A percentile compares a stretch with the other conserved stretches of the same genome.
Evolutionary conservation across 2,329 filamentous ascomycete genomes (phyloP).

Genomic region (Ceratocystis albifundus): DNA sequence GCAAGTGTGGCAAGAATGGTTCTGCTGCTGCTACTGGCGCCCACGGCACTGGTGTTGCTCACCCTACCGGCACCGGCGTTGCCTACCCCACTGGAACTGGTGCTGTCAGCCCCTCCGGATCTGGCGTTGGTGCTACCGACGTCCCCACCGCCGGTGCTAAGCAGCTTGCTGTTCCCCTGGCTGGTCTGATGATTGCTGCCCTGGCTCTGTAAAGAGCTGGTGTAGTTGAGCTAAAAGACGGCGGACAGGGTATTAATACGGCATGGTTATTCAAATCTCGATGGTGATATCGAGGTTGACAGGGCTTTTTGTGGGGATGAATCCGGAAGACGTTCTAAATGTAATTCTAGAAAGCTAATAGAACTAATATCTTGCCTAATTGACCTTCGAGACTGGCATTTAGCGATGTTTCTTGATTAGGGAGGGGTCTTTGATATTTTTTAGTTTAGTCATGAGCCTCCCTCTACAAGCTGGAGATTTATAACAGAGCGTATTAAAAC

Average conservation of each 20-base stretch:
- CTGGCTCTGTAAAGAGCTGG: neutral
- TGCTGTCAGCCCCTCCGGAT: neutral
- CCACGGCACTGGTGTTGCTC: neutral
- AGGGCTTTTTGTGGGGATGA: neutral
- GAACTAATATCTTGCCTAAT: neutral
- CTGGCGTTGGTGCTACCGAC: neutral
- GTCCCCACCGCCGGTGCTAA: neutral
- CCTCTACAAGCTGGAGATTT: neutral
- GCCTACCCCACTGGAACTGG: slow-evolving; percentile 1
- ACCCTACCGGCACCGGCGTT: neutral
- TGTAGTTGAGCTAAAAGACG: neutral
- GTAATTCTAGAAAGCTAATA: neutral
- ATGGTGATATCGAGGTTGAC: neutral
- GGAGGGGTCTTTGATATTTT: too few relatives aligned
- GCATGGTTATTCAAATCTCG: neutral
- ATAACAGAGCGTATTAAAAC: neutral
- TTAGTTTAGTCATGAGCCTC: too few relatives aligned
- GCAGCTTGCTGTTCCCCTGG: slow-evolving; percentile 3
- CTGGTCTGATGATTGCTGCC: neutral
- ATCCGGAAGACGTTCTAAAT: neutral
- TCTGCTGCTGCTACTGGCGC: neutral
- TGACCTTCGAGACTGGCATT: neutral
- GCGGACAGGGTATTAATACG: neutral
- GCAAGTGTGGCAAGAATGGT: neutral
- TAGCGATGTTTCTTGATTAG: neutral